Percentiles rank a stretch among this genome's conserved stretches.
Conservation (phyloP, 192 early-diverging fungal genomes). For the Neocallimastix lanati region DNA sequence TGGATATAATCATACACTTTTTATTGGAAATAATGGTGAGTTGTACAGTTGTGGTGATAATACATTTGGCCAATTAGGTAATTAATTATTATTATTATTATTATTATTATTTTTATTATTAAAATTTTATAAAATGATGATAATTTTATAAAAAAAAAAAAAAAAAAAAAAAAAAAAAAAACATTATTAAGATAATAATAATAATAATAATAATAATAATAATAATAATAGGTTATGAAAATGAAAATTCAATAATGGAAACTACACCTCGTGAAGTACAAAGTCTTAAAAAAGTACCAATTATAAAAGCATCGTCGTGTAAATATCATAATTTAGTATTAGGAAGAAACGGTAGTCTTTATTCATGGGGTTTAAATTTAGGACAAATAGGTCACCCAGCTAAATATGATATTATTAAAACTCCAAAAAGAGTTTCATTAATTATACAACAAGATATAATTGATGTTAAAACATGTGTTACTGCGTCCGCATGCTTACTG, state of each 20-base stretch:
- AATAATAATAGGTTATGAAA: background rate
- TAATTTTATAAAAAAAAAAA: too few species aligned
- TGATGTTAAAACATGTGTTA: background rate
- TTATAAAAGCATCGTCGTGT: conserved; percentile 43
- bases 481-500: background rate
- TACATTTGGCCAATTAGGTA: background rate
- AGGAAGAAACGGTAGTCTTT: conserved; percentile 28
- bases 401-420: conserved; percentile 20
- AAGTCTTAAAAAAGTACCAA: conserved; percentile 22
- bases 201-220: too few species aligned
- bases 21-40: background rate
- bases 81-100: too few species aligned
- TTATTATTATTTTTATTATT: too few species aligned
- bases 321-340: conserved; percentile 46
- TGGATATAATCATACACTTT: background rate
- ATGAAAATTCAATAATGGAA: background rate
- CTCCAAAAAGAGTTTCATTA: conserved; percentile 41
- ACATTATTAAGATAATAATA: too few species aligned
- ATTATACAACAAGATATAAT: conserved; percentile 27
- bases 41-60: background rate
- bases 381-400: conserved; percentile 44
- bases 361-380: conserved; percentile 51
- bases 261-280: conserved; percentile 28
- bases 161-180: too few species aligned
- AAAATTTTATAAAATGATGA: too few species aligned